phyloP scores from a whole-genome alignment of 768 basidiomycete species.

The Mycena amicta region DNA sequence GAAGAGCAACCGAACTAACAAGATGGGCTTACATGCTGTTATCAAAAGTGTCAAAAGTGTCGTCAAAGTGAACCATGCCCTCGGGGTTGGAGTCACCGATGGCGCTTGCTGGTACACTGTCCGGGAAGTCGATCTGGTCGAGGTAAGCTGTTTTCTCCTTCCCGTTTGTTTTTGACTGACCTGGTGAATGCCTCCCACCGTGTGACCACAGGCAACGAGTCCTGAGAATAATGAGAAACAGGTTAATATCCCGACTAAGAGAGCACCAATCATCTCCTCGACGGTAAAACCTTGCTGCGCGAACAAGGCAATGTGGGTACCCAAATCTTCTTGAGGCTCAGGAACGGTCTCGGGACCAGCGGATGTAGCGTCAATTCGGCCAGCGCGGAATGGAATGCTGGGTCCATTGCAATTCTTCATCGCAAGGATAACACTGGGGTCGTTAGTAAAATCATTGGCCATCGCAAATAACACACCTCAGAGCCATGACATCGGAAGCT shows the following conservation, averaged over 20 bases:
- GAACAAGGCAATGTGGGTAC: constrained; percentile 3
- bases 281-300: constrained; percentile 13
- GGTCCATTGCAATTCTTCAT: constrained; percentile 24
- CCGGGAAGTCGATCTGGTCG: constrained; percentile 11
- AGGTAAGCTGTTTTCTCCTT: constrained; percentile 8
- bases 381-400: constrained; percentile 22
- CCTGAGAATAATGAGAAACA: neutral
- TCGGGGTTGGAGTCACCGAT: neutral
- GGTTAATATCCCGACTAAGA: too few species aligned
- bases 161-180: constrained; percentile 1
- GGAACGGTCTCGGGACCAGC: neutral
- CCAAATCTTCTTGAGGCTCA: neutral
- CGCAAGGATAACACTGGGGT: constrained; percentile 2
- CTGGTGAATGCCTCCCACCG: constrained; percentile 15
- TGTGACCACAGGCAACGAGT: constrained; percentile 20
- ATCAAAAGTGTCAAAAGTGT: neutral
- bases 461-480: constrained; percentile 1
- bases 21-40: constrained; percentile 1
- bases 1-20: neutral
- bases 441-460: neutral
- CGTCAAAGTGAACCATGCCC: constrained; percentile 13
- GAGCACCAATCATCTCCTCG: constrained; percentile 13
- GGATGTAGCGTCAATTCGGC: neutral
- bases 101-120: neutral
- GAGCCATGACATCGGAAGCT: neutral